phyloP scores from a whole-genome alignment of 148 eudicot genomes.

The Rhododendron griersonianum region DNA sequence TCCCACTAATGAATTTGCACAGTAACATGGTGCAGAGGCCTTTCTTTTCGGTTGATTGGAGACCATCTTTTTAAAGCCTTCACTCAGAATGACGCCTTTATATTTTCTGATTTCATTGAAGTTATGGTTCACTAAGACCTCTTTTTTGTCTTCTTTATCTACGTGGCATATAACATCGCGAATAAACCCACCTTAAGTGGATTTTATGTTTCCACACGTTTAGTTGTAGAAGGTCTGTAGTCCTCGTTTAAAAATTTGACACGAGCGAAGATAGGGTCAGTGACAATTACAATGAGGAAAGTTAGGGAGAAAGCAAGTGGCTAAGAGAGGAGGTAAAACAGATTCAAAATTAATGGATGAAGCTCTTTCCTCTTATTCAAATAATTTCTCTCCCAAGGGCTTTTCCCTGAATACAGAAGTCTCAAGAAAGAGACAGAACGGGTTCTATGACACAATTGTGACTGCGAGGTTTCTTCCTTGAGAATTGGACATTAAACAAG shows the following conservation, averaged over 20 bases:
- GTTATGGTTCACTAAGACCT: neutral
- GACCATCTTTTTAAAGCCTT: neutral
- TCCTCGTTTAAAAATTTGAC: neutral
- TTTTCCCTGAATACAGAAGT: neutral
- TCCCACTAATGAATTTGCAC: neutral
- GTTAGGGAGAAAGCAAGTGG: neutral
- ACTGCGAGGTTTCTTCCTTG: neutral
- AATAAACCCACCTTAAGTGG: too few species aligned
- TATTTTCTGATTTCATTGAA: neutral
- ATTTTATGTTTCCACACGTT: neutral
- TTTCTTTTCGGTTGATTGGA: neutral
- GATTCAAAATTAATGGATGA: neutral
- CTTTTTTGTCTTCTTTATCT: neutral
- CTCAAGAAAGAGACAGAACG: neutral
- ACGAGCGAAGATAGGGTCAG: neutral
- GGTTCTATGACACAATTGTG: neutral
- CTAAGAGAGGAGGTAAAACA: neutral
- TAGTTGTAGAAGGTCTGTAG: neutral
- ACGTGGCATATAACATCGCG: too few species aligned
- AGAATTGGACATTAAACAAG: neutral
- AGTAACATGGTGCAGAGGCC: neutral
- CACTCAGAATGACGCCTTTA: neutral
- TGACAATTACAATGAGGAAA: neutral
- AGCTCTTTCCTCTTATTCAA: neutral
- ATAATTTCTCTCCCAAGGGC: neutral